Evolutionary conservation across 2,329 filamentous ascomycete species (phyloP).

Genomic region (Gliomastix tumulicola): DNA sequence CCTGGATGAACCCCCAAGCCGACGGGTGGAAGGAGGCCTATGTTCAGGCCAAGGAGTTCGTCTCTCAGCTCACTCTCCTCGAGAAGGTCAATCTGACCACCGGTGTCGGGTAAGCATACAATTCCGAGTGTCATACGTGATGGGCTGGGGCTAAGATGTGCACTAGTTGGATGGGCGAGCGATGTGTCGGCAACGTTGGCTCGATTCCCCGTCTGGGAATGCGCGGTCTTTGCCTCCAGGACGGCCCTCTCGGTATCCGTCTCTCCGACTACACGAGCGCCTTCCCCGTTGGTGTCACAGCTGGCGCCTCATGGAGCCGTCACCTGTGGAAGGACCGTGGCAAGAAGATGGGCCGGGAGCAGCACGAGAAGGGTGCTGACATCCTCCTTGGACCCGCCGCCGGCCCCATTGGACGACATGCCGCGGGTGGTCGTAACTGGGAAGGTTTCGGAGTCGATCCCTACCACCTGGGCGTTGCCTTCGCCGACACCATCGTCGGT

Average conservation of each 20-base stretch:
- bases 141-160: not conserved
- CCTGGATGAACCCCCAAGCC: constrained; percentile 73
- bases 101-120: constrained; percentile 64
- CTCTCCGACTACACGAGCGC: constrained; percentile 73
- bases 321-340: constrained; percentile 51
- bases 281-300: constrained; percentile 71
- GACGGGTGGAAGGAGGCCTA: constrained; percentile 72
- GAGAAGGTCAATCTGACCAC: constrained; percentile 97
- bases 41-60: constrained; percentile 67
- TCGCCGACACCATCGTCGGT: constrained; percentile 67
- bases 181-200: constrained; percentile 72
- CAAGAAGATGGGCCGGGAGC: constrained; percentile 48
- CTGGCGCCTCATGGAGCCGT: constrained; percentile 78
- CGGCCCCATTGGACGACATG: constrained; percentile 38
- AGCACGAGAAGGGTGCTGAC: constrained; percentile 70
- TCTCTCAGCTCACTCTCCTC: constrained; percentile 71
- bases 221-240: constrained; percentile 75
- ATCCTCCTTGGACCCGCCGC: constrained; percentile 52
- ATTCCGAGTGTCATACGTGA: not conserved
- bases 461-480: constrained; percentile 64
- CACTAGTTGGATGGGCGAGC: constrained; percentile 43
- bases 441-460: constrained; percentile 66
- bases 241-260: constrained; percentile 75
- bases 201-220: constrained; percentile 64
- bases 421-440: constrained; percentile 51